Evolutionary conservation across 805 yeast genomes (phyloP), one percentile per base, ranked within the genome.

Genomic region (Barnettozyma californica): DNA sequence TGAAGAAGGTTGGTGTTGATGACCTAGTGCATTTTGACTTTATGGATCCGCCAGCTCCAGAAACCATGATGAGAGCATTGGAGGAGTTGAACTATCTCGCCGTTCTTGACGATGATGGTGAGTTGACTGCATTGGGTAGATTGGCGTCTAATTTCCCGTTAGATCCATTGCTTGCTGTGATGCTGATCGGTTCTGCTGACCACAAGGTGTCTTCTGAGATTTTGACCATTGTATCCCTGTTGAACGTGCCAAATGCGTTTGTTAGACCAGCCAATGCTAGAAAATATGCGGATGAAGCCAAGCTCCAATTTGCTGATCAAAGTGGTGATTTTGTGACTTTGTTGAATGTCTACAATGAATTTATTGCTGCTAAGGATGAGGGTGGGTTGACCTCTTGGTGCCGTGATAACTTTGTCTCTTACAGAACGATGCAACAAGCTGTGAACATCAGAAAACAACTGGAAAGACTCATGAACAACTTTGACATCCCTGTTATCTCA

Each of bases 11-110:
- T 54, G 98, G 98, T 13, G 78, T 92, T 54, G 96, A 94, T 64
- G 98, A 92, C 69, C 78, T 92, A 61, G 99, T 94, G 36, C 98
- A 92, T 69, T 92, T 92, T 63, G 99, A 94, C 66, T 92, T 94
- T 64, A 92, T 92, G 96, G 99, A 92, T 64, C 98, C 99, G 8
- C 99, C 99, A 13, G 98, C 98, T 2, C 99, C 99, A 9, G 99
- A 92, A 68, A 94, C 99, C 7, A 94, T 92, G 99, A 94, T 94
- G 99, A 78, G 99, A 65, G 98, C 98, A 0, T 73, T 92, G 53
- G 99, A 92, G 67, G 99, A 92, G 67, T 76, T 92, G 61, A 91
- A 94, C 64, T 94, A 89, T 64, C 73, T 92, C 53, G 83, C 85
- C 20, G 94, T 97, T 70, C 75, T 92, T 46, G 87, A 88, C 56